These are phyloP conservation scores for Mortierella sp. DNA, from an alignment of 371 early-diverging fungal genomes.

Conservation along the genomic window DNA sequence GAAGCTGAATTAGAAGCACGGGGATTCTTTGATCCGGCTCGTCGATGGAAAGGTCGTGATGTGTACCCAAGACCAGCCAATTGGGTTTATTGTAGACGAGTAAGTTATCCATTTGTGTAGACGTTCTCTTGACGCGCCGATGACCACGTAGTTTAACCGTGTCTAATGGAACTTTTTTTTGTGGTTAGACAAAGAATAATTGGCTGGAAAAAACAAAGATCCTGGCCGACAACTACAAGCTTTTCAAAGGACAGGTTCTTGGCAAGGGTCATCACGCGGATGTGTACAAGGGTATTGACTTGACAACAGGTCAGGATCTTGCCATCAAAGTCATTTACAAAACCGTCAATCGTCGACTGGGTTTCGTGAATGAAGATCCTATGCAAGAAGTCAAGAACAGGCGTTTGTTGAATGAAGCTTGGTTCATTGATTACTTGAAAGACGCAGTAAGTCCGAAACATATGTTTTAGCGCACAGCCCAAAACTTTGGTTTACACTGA, in stretches of 20 bases:
- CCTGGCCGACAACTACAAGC: constrained; percentile 38
- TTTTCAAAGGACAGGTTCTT: constrained; percentile 41
- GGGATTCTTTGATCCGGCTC: constrained; percentile 53
- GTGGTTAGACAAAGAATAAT: constrained; percentile 46
- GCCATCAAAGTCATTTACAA: constrained; percentile 57
- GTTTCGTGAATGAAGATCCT: constrained; percentile 48
- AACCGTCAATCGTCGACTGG: constrained; percentile 42
- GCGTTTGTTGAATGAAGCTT: constrained; percentile 46
- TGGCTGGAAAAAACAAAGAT: constrained; percentile 55
- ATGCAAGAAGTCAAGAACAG: constrained; percentile 53
- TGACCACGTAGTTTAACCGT: no score
- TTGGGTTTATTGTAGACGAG: constrained; percentile 54
- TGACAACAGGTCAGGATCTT: constrained; percentile 49
- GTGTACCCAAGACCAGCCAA: constrained; percentile 51
- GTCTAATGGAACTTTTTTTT: no score
- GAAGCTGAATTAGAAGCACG: constrained; percentile 49
- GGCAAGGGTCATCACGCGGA: constrained; percentile 57
- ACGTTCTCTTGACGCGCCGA: no score
- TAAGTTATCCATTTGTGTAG: constrained; percentile 15
- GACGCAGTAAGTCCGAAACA: constrained; percentile 37
- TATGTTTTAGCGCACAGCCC: not conserved
- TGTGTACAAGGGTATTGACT: constrained; percentile 52
- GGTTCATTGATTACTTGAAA: constrained; percentile 55
- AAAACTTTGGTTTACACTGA: not conserved
- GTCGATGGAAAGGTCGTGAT: constrained; percentile 55